Evolutionary conservation across 2,329 filamentous ascomycete species (phyloP).

Genomic region (Stenocarpella maydis): DNA sequence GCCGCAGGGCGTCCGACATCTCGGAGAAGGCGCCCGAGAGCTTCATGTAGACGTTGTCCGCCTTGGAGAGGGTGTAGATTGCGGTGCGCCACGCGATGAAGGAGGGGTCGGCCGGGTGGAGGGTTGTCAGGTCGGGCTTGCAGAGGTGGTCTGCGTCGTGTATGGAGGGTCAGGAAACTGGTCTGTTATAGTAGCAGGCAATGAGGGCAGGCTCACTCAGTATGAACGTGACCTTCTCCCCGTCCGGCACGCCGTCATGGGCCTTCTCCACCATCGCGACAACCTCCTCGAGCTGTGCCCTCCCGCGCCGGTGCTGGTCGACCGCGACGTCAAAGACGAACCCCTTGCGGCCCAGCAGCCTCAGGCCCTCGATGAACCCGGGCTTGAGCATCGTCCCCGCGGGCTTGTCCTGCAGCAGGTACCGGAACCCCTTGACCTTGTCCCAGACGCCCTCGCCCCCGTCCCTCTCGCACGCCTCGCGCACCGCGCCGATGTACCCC

Average conservation of each 20-base stretch:
- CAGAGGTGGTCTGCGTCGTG: conserved; percentile 77
- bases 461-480: conserved; percentile 50
- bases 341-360: conserved; percentile 68
- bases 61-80: conserved; percentile 72
- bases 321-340: conserved; percentile 85
- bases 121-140: conserved; percentile 80
- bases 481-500: conserved; percentile 69
- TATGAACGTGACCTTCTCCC: conserved; percentile 71
- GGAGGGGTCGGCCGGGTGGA: conserved; percentile 63
- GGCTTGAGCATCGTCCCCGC: conserved; percentile 69
- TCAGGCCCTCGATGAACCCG: conserved; percentile 71
- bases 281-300: conserved; percentile 76
- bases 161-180: no score
- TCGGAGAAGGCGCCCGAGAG: conserved; percentile 76
- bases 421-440: conserved; percentile 81
- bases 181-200: no score
- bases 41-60: conserved; percentile 74
- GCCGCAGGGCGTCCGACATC: conserved; percentile 66
- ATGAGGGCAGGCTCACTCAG: conserved; percentile 77
- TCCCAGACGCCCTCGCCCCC: conserved; percentile 70
- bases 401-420: conserved; percentile 81
- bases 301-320: conserved; percentile 79
- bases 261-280: conserved; percentile 74
- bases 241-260: conserved; percentile 66
- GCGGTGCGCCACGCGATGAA: conserved; percentile 75